A percentile compares a stretch with the other conserved stretches of the same genome.
Conservation (phyloP, 495 filamentous ascomycete species). For the Podospora comata region DNA sequence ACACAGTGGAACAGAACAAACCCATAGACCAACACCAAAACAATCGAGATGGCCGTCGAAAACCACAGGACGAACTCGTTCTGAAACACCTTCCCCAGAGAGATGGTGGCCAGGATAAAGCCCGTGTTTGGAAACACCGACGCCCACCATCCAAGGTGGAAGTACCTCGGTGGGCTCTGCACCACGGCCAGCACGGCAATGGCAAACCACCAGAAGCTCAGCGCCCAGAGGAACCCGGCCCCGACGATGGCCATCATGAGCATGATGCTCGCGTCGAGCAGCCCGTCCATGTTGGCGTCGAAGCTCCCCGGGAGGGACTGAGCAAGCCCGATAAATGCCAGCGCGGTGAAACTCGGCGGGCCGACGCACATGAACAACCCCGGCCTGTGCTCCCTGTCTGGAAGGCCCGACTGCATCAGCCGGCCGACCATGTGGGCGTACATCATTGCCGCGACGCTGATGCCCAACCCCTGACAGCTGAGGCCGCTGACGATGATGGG, state of each 20-base stretch:
- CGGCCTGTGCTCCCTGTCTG: conserved; percentile 44
- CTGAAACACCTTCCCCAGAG: conserved; percentile 43
- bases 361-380: conserved; percentile 72
- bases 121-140: conserved; percentile 62
- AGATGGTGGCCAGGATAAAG: conserved; percentile 50
- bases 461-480: conserved; percentile 53
- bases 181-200: conserved; percentile 57
- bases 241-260: conserved; percentile 51
- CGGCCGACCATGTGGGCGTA: conserved; percentile 60
- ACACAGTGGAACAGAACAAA: conserved; percentile 55
- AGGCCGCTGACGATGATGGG: conserved; percentile 50
- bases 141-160: conserved; percentile 56
- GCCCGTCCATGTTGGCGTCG: conserved; percentile 32
- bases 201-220: conserved; percentile 74
- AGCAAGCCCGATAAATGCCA: conserved; percentile 33
- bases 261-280: conserved; percentile 33
- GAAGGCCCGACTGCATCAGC: conserved; percentile 60
- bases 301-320: conserved; percentile 34
- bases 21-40: conserved; percentile 54
- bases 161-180: conserved; percentile 48
- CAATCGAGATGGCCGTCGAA: conserved; percentile 50
- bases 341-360: conserved; percentile 60
- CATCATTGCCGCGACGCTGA: conserved; percentile 50
- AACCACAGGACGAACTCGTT: conserved; percentile 47
- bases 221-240: conserved; percentile 67